A percentile compares a stretch with the other conserved stretches of the same genome.
Evolutionary conservation across 306 rosid genomes (phyloP).

Genomic region (Vigna hirtella): DNA sequence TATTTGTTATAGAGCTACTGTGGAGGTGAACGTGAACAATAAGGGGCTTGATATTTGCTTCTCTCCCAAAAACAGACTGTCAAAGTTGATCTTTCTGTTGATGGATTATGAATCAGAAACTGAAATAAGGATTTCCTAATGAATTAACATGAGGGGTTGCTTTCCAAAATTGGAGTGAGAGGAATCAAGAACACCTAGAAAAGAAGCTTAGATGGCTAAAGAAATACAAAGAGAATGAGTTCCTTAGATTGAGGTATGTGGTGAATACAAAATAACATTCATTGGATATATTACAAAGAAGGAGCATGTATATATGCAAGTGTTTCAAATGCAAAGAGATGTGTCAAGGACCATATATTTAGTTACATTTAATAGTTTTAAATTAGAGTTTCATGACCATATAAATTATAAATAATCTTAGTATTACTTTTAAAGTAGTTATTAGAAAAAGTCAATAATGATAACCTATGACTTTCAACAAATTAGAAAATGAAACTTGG

Average conservation of each 20-base stretch:
- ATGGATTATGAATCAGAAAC: neutral
- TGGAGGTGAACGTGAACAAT: neutral
- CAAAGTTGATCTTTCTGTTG: neutral
- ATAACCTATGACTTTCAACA: too few relatives aligned
- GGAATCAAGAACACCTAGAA: slow-evolving; percentile 2
- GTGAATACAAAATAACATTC: too few relatives aligned
- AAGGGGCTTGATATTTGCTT: neutral
- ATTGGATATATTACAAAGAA: too few relatives aligned
- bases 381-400: neutral
- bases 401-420: too few relatives aligned
- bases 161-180: slow-evolving; percentile 1
- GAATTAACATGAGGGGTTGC: neutral
- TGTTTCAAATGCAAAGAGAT: too few relatives aligned
- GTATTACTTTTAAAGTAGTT: too few relatives aligned
- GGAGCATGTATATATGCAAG: too few relatives aligned
- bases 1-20: neutral
- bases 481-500: too few relatives aligned
- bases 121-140: slow-evolving; percentile 18
- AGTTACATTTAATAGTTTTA: neutral
- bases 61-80: neutral
- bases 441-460: too few relatives aligned
- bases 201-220: slow-evolving; percentile 4
- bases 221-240: slow-evolving; percentile 17
- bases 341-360: too few relatives aligned
- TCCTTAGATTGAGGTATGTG: neutral